Evolutionary conservation across 2,329 filamentous ascomycete genomes (phyloP).

Genomic region (Xylaria arbuscula): DNA sequence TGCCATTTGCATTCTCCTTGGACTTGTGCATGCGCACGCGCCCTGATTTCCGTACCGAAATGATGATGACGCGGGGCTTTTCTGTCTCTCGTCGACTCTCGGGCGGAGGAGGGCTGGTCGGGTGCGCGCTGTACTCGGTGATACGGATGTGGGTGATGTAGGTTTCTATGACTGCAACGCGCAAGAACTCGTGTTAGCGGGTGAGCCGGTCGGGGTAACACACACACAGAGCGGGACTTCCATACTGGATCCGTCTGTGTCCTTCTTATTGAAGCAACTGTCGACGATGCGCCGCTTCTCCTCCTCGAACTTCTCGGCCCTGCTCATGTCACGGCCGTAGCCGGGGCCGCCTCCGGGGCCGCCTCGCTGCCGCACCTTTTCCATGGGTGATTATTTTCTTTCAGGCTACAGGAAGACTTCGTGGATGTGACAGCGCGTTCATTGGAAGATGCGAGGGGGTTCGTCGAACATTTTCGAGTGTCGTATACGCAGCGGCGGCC

Average conservation of each 20-base stretch:
- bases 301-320: slow-evolving; percentile 92
- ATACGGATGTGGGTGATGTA: slow-evolving; percentile 98
- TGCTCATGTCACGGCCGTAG: slow-evolving; percentile 53
- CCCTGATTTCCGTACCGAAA: slow-evolving; percentile 91
- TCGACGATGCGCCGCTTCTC: slow-evolving; percentile 95
- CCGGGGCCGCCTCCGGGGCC: slow-evolving; percentile 50
- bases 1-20: slow-evolving; percentile 91
- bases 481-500: slow-evolving; percentile 15
- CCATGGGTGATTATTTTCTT: slow-evolving; percentile 42
- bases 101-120: slow-evolving; percentile 85
- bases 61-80: slow-evolving; percentile 90
- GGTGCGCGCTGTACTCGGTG: slow-evolving; percentile 84
- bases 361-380: slow-evolving; percentile 49
- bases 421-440: slow-evolving; percentile 46
- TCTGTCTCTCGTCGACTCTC: slow-evolving; percentile 78
- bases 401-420: slow-evolving; percentile 40
- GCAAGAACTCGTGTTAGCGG: slow-evolving; percentile 20
- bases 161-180: slow-evolving; percentile 77
- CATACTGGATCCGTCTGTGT: slow-evolving; percentile 86
- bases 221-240: slow-evolving; percentile 43
- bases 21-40: slow-evolving; percentile 96
- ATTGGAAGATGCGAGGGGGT: slow-evolving; percentile 38
- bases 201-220: slow-evolving; percentile 29
- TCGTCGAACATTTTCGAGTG: slow-evolving; percentile 46
- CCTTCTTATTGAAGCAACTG: slow-evolving; percentile 92